Base-by-base conservation (phyloP, 768 basidiomycete species). In the Termitomyces sp. region DNA sequence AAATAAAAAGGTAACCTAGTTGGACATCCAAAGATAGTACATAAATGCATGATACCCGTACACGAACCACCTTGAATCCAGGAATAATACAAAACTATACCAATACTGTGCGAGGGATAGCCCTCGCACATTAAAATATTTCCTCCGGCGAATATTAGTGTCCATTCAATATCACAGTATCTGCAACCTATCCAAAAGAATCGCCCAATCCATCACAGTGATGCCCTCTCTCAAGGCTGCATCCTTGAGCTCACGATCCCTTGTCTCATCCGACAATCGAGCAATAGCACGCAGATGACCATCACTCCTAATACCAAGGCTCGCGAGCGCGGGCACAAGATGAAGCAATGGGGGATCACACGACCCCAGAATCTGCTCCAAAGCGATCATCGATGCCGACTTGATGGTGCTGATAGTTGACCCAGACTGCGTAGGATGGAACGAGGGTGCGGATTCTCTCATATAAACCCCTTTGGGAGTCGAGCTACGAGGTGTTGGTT, bases 131-230 rank as follows among this genome's bases (percentile, higher is more conserved):
- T 36, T 36, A n/a, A 29, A 29, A 29, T 29, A 29, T 29, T 9
- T 3, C 29, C 29, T 29, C 29, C 29, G 29, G 29, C 29, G 9
- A 29, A 3, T 29, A 29, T 29, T 29, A 29, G 29, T 20, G 5
- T 23, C 12, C 40, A 25, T 42, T 16, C 27, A 31, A 18, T 6
- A 29, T 56, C 52, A 70, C 40, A 73, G 43, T 3, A 56, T 71
- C 57, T 79, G 80, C 58, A 88, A 65, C 63, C 73, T 81, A 67
- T 90, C 88, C 54, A 90, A 67, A 61, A 90, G 72, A 62, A 89
- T 86, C 20, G 88, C 88, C 88, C 88, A 90, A 61, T 90, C 88
- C 70, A 90, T 73, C 7, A 88, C 76, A 0, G 86, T 88, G 48
- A 90, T 73, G 1, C 88, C 88, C 61, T 79, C 72, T 63, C 71